Evolutionary conservation across 2,329 filamentous ascomycete species (phyloP), one percentile per base, ranked within the genome.

Genomic region (Colletotrichum spinosum): DNA sequence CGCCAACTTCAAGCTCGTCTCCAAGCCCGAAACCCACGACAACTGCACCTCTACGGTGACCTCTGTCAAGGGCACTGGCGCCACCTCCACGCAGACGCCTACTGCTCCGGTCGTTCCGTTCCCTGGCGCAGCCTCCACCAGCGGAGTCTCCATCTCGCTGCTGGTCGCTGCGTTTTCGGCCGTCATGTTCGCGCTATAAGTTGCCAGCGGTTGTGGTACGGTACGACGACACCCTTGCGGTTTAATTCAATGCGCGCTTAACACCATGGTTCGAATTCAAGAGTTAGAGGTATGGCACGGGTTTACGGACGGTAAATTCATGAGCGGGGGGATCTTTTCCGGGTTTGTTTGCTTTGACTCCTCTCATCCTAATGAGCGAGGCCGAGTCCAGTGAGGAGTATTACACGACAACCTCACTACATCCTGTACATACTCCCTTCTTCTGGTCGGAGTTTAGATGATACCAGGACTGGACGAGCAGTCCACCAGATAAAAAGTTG

Each of bases 1-100:
- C 72, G 88, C 87, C 76, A 89, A 88, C 81, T 90, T 91, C 72
- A 75, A 71, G 34, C 67, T 77, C 54, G 66, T 74, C 25, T 67
- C 69, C 51, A 71, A 51, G 62, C 60, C 48, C 45, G 60, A 51
- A 57, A 35, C 49, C n/a, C 46, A 54, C 55, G 54, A 48, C 60
- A 67, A 66, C 60, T 59, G 66, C 66, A 63, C 35, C 35, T 45
- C 57, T 9, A 67, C 58, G 13, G n/a, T 41, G 5, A 38, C 52
- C 10, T 46, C 55, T 11, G 46, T 46, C 33, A n/a, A n/a, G 11
- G 37, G 37, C 37, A 62, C 54, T 34, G 54, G 50, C 42, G 17
- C 17, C 4, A 5, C 33, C 48, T 48, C 60, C 2, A 42, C 9
- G 2, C 25, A 49, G 4, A 64, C 45, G 9, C 39, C 52, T 13